Base-by-base conservation (phyloP, 345 rosid genomes). In the Bruguiera sexangula region DNA sequence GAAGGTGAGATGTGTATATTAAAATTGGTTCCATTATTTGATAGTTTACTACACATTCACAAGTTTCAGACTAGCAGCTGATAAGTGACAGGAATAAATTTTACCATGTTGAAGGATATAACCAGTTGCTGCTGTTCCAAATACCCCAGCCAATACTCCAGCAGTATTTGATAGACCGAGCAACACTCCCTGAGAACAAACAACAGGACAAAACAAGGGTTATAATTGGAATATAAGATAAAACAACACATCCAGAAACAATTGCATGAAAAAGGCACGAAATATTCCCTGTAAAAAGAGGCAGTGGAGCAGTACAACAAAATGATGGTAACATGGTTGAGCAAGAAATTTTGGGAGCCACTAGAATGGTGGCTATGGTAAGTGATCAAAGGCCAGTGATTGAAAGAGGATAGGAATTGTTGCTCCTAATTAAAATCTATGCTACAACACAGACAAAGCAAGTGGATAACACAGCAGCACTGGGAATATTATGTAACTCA, bases 51-150 rank as follows among this genome's bases (percentile, higher is more conserved):
- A 39, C n/a, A 63, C 27, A 39, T 43, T 24, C 31, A 1, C 10
- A 32, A 53, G 21, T 53, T 20, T 6, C 69, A 21, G 55, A 22
- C 51, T 57, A 52, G 43, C 6, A 30, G 11, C 22, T 26, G 19
- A 53, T 3, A 21, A 19, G 27, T 27, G 30, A 20, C 34, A 46
- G 54, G 62, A 37, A 27, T 9, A 66, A 69, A 56, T 48, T 63
- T 70, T 58, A 94, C 97, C 97, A 52, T 91, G 95, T 76, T 94
- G 98, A 68, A 94, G 67, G 77, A 94, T 89, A 82, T 88, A 89
- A 76, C 98, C 96, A 7, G 98, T 94, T 8, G 91, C 89, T 20
- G 98, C 97, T 18, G 98, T 93, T 64, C 98, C 98, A 78, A 91
- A 84, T 19, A 89, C 97, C 69, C 98, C 98, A 0, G 97, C 98